These are phyloP conservation scores for Cryptosporidium ubiquitum DNA, from an alignment of 169 alveolate species.

Conservation along the genomic window DNA sequence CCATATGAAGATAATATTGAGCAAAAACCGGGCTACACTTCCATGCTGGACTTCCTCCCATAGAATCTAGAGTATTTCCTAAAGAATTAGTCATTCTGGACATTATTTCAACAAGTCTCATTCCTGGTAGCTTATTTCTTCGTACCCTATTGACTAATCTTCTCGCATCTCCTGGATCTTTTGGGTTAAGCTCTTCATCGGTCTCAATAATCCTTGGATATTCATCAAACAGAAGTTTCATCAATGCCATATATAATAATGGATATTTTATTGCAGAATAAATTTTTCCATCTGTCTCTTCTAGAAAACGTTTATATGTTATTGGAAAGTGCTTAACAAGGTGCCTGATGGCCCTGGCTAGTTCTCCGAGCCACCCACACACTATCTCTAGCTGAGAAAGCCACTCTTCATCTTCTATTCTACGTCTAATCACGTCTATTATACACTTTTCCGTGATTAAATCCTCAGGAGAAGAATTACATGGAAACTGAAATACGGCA, in stretches of 20 bases:
- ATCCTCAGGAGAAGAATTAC: slow-evolving; percentile 50
- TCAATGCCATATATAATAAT: slow-evolving; percentile 46
- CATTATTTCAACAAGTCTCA: slow-evolving; percentile 30
- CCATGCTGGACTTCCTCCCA: slow-evolving; percentile 69
- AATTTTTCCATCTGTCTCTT: slow-evolving; percentile 34
- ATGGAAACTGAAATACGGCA: slow-evolving; percentile 60
- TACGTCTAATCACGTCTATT: slow-evolving; percentile 26
- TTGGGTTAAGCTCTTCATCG: slow-evolving; percentile 42
- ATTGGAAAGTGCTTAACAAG: slow-evolving; percentile 26
- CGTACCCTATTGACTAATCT: slow-evolving; percentile 60
- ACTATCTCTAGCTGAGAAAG: neutral
- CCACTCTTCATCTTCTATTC: slow-evolving; percentile 39
- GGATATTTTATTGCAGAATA: slow-evolving; percentile 17
- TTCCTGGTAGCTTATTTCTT: slow-evolving; percentile 44
- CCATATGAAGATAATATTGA: slow-evolving; percentile 61
- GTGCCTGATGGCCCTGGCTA: slow-evolving; percentile 9
- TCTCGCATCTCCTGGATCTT: slow-evolving; percentile 72
- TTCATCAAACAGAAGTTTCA: slow-evolving; percentile 62
- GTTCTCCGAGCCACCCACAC: slow-evolving; percentile 2
- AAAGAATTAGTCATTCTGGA: slow-evolving; percentile 12
- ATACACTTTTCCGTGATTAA: slow-evolving; percentile 46
- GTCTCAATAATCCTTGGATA: slow-evolving; percentile 54
- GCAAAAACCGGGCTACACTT: slow-evolving; percentile 23
- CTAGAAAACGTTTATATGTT: slow-evolving; percentile 18
- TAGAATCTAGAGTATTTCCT: neutral